A percentile compares a stretch with the other conserved stretches of the same genome.
Evolutionary conservation across 2,329 filamentous ascomycete species (phyloP).

Genomic region (Penicillium verrucosum): DNA sequence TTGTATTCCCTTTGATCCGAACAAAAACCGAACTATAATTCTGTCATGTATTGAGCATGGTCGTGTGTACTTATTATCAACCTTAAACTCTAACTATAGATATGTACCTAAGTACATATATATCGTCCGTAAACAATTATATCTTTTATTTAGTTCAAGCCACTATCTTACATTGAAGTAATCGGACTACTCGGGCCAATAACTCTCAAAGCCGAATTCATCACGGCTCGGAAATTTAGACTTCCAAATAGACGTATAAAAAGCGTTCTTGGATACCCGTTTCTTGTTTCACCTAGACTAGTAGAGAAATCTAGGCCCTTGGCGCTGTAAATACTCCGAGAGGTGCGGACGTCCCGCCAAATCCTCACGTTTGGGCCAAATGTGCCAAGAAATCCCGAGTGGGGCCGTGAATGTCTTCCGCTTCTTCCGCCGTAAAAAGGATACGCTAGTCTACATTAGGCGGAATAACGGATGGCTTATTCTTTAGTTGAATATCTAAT

Average conservation of each 20-base stretch:
- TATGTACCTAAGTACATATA: too few relatives aligned
- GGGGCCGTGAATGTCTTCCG: neutral
- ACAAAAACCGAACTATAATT: neutral
- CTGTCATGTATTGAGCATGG: neutral
- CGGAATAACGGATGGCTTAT: neutral
- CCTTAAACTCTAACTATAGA: neutral
- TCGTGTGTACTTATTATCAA: neutral
- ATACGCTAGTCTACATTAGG: neutral
- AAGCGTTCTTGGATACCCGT: neutral
- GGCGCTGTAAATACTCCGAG: neutral
- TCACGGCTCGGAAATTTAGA: neutral
- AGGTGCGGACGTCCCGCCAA: neutral
- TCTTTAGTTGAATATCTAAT: neutral
- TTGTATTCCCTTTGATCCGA: neutral
- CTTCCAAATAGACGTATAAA: neutral
- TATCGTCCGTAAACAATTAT: neutral
- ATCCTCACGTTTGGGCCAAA: neutral
- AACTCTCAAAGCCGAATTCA: neutral
- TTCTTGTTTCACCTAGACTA: too few relatives aligned
- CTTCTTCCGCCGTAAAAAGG: neutral
- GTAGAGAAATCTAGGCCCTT: too few relatives aligned
- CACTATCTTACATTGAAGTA: neutral
- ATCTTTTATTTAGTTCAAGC: neutral
- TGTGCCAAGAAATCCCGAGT: neutral
- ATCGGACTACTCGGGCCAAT: neutral